Base-by-base conservation (phyloP, 805 yeast genomes). In the Blastobotrys mokoenaii region DNA sequence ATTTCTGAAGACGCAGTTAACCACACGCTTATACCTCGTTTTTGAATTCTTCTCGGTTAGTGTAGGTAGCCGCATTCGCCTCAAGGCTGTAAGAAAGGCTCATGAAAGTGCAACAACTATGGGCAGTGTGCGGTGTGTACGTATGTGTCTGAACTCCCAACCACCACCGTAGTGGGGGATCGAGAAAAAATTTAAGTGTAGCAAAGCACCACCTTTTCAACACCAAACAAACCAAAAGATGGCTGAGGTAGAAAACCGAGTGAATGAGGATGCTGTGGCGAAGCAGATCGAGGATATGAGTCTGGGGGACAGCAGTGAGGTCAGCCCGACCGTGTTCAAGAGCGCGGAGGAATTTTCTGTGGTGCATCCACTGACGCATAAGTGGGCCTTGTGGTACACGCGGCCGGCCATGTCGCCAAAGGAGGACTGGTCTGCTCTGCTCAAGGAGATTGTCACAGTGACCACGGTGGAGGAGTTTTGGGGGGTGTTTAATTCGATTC, bases 381-480 rank as follows among this genome's bases (percentile, higher is more conserved):
- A 77, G 67, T 90, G 96, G 97, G 87, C 97, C 17, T 76, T 90
- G 61, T 90, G 98, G 98, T 93, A 87, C 75, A 85, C 95, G 49
- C 88, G 88, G 71, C 97, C 98, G 50, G 81, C 86, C 50, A 78
- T 80, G 49, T 84, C 80, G 61, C 50, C 53, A 31, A 71, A 71
- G 54, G 95, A 87, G 69, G 79, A 86, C 59, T 90, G 97, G 97
- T 77, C 86, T 45, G 95, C 89, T 61, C 75, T 88, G 54, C 75
- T 93, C 61, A 88, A 88, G 71, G 94, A 96, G 47, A 94, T 93
- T 43, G 90, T 88, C 56, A 79, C 94, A 18, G 87, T 93, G 59
- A 76, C 80, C 45, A 80, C 96, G n/a, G 97, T 93, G 43, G 98
- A 93, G 72, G 97, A 90, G 67, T 93, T 93, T 72, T 93, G 98